Evolutionary conservation across 148 eudicot species (phyloP), one percentile per base, ranked within the genome.

Genomic region (Rhododendron mucronatum): DNA sequence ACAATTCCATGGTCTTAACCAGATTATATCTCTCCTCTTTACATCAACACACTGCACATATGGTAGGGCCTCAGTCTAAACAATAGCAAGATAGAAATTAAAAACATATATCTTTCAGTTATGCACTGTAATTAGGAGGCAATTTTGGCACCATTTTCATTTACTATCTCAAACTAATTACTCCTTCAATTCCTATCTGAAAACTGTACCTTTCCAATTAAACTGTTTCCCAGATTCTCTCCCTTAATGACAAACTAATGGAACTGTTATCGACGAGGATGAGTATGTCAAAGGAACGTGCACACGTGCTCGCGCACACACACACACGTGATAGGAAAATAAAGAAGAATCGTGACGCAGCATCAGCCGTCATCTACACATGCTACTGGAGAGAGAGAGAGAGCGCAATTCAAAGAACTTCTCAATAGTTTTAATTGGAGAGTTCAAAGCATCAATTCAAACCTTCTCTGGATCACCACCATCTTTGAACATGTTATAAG

Each of bases 401-500:
- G 50, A 21, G 82, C 28, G 82, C 3, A 5, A 28, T 47, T 51
- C 33, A 15, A 28, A 80, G 26, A 4, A 26, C 30, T 5, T 35
- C 41, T 57, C 35, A 85, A 44, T 39, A 61, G 28, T 79, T 45
- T 20, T 37, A 59, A 50, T 82, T 51, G 53, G 16, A 86, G 37
- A 21, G 45, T 51, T 73, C 50, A 74, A 47, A 61, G 44, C 82
- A 59, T 44, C 81, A 51, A 57, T 53, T 23, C 55, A n/a, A 39
- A 95, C 99, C 98, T 95, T 92, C 83, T 92, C 94, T 33, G 98
- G 97, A 89, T 94, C 94, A 82, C 96, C 98, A 11, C 98, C 97
- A 86, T 95, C 95, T 93, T 92, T 96, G 87, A 94, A 95, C 95
- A 96, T 85, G 84, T 79, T 80, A 87, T 96, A 95, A 39, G 91